Base-by-base conservation (phyloP, 2,329 filamentous ascomycete genomes). In the Ophiosphaerella herpotricha region DNA sequence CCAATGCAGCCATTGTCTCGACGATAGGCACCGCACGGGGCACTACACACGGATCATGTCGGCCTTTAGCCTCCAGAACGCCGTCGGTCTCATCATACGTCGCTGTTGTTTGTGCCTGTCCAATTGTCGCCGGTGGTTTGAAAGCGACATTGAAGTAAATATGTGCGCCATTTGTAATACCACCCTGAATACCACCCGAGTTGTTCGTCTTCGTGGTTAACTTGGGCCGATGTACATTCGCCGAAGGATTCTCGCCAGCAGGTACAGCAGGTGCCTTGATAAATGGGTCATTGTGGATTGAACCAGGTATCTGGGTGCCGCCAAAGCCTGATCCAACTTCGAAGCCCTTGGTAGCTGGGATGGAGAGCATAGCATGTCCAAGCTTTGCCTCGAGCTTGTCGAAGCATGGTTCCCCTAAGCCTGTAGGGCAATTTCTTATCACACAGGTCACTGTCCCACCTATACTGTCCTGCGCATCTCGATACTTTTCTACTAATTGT, bases 121-220 rank as follows among this genome's bases (percentile, higher is more conserved):
- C 88, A 69, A 97, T 97, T 3, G 94, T 97, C 26, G 93, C 92
- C 2, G 93, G 86, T 8, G 93, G 90, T 82, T 97, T 97, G 85
- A 97, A 97, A 13, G 85, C 92, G 5, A 96, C 87, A 43, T 89
- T 86, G 84, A 97, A 97, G 82, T 94, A 97, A 77, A 97, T 91
- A 51, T 87, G 88, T 33, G 90, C 90, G 50, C 93, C 94, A 74
- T 97, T 97, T 43, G 89, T 88, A 75, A 97, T 97, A 44, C 93
- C 93, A 37, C 93, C 94, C 78, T 97, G 93, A 62, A 97, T 90
- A 57, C 93, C 94, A 11, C 93, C 93, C 2, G 88, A 93, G 80
- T 96, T 91, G 80, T 97, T 97, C 23, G 93, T 97, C 78, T 88
- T 89, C 48, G 93, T 97, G 7, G 86, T 87, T 45, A 97, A 82